Conservation (phyloP, 805 yeast genomes). For the Candida coleopterorum region DNA sequence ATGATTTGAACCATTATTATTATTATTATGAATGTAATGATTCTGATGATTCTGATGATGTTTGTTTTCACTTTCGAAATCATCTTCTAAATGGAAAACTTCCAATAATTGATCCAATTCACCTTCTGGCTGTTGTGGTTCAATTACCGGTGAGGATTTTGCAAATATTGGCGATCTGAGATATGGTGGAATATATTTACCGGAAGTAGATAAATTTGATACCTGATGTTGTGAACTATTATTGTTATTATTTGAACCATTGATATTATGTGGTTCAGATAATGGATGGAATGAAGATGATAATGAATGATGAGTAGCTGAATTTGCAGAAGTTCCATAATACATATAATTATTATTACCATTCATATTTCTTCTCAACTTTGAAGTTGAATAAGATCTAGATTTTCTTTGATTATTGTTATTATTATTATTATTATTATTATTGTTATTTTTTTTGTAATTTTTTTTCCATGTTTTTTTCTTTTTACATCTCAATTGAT, state of each 20-base stretch:
- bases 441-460: slow-evolving; percentile 16
- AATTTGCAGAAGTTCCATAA: not conserved
- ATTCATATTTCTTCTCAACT: slow-evolving; percentile 8
- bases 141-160: slow-evolving; percentile 27
- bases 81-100: slow-evolving; percentile 41
- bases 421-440: slow-evolving; percentile 2
- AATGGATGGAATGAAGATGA: slow-evolving; percentile 6
- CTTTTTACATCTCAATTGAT: slow-evolving; percentile 5
- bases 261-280: not conserved
- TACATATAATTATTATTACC: not conserved
- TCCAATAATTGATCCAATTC: slow-evolving; percentile 32
- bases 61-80: slow-evolving; percentile 17
- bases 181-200: slow-evolving; percentile 40
- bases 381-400: slow-evolving; percentile 18
- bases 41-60: not conserved
- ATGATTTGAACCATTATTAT: not conserved
- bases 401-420: slow-evolving; percentile 14
- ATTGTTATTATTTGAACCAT: not conserved
- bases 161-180: slow-evolving; percentile 33
- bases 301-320: slow-evolving; percentile 1
- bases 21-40: slow-evolving; percentile 19
- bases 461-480: slow-evolving; percentile 26
- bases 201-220: slow-evolving; percentile 12
- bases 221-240: not conserved
- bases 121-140: slow-evolving; percentile 24